These are phyloP conservation scores for Wickerhamiella lipophila DNA, from an alignment of 805 yeast genomes.

Conservation along the genomic window DNA sequence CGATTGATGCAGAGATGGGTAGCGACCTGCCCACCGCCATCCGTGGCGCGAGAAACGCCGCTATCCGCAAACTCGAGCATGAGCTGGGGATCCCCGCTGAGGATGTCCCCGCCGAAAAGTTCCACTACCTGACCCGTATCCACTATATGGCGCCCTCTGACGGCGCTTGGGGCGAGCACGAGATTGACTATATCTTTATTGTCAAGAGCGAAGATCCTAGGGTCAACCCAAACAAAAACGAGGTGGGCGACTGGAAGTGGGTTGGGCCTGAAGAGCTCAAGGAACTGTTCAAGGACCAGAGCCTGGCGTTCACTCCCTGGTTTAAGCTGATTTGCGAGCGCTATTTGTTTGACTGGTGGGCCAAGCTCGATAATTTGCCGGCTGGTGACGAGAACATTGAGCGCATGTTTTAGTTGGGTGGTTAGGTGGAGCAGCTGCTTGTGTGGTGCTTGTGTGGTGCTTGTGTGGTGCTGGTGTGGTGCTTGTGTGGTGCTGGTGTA, in stretches of 20 bases:
- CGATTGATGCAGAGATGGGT: constrained; percentile 73
- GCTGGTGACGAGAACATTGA: constrained; percentile 16
- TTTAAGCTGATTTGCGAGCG: constrained; percentile 89
- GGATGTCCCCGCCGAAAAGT: constrained; percentile 49
- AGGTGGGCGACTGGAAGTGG: constrained; percentile 68
- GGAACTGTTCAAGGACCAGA: constrained; percentile 57
- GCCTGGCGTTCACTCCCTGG: constrained; percentile 91
- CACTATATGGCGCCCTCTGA: constrained; percentile 78
- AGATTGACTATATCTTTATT: constrained; percentile 85
- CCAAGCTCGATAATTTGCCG: constrained; percentile 13
- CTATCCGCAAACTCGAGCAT: constrained; percentile 81
- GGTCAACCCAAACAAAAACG: constrained; percentile 54
- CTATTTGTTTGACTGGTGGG: constrained; percentile 92
- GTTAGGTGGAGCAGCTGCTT: background rate
- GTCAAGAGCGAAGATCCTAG: constrained; percentile 41
- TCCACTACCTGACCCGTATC: constrained; percentile 80
- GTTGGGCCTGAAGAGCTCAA: constrained; percentile 57
- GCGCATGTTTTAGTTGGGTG: constrained; percentile 18
- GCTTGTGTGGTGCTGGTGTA: too few species aligned
- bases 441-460: too few species aligned
- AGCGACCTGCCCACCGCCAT: constrained; percentile 46
- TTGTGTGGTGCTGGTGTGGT: too few species aligned
- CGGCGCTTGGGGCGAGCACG: constrained; percentile 94
- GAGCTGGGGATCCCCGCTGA: constrained; percentile 71
- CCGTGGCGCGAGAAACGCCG: constrained; percentile 73